These are phyloP conservation scores for Chaetoceros tenuissimus DNA, from an alignment of 108 stramenopile genomes.

Conservation along the genomic window DNA sequence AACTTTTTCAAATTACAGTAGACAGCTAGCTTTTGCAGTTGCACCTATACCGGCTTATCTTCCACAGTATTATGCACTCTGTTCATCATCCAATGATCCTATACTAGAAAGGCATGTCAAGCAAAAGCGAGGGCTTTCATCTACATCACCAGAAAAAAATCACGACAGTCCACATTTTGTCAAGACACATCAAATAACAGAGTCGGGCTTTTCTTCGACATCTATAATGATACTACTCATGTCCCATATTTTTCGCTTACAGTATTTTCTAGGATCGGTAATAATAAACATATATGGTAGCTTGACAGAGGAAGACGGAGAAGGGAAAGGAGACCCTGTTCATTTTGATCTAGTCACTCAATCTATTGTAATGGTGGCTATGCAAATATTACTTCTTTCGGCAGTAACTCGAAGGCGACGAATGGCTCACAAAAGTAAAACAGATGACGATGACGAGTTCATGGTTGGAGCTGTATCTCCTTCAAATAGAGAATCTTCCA, in stretches of 20 bases:
- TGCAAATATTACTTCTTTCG: background rate
- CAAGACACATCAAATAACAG: background rate
- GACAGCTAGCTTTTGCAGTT: background rate
- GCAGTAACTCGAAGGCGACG: background rate
- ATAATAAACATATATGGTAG: background rate
- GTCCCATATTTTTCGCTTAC: background rate
- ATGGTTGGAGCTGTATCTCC: background rate
- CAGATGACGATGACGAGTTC: background rate
- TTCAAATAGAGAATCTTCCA: background rate
- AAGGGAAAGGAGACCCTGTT: background rate
- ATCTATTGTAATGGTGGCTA: background rate
- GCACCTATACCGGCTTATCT: background rate
- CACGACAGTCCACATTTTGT: background rate
- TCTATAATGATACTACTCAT: slow-evolving; percentile 1
- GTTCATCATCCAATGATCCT: background rate
- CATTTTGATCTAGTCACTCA: background rate
- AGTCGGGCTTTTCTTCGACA: background rate
- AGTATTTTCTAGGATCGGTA: background rate
- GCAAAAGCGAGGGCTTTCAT: too few species aligned
- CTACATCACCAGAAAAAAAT: background rate
- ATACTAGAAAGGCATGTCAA: background rate
- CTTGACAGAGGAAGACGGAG: background rate
- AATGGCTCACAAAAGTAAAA: background rate
- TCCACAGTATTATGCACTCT: background rate
- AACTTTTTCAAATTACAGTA: background rate